Evolutionary conservation across 169 alveolate species (phyloP).

Genomic region (Perkinsus chesapeaki): DNA sequence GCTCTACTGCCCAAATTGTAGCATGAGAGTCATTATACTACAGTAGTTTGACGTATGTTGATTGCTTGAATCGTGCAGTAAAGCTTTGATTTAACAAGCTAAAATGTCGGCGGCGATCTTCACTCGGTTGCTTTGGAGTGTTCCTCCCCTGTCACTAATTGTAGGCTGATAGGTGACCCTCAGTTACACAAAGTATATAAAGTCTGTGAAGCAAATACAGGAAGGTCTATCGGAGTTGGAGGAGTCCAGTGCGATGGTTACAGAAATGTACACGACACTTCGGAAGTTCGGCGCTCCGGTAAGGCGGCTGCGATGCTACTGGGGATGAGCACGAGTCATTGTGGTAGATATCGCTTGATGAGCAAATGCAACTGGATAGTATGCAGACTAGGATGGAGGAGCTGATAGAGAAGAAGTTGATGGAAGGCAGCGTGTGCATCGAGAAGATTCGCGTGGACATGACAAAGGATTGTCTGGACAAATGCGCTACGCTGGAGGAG

Average conservation of each 20-base stretch:
- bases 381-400: neutral
- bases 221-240: neutral
- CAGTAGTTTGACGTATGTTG: no score
- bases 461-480: constrained; percentile 19
- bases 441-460: constrained; percentile 15
- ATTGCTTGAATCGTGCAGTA: no score
- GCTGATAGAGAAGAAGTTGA: neutral
- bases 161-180: no score
- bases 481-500: neutral
- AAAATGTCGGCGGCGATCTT: no score
- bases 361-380: neutral
- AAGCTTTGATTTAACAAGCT: no score
- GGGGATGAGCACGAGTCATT: neutral
- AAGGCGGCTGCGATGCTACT: neutral
- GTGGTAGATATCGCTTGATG: neutral
- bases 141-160: no score
- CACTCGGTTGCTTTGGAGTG: no score
- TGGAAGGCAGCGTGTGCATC: constrained; percentile 11
- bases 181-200: neutral
- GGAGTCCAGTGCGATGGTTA: neutral
- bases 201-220: neutral
- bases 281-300: neutral
- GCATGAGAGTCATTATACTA: no score
- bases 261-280: neutral
- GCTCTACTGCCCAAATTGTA: no score